Evolutionary conservation across 495 filamentous ascomycete species (phyloP).

Genomic region (Neurospora discreta): DNA sequence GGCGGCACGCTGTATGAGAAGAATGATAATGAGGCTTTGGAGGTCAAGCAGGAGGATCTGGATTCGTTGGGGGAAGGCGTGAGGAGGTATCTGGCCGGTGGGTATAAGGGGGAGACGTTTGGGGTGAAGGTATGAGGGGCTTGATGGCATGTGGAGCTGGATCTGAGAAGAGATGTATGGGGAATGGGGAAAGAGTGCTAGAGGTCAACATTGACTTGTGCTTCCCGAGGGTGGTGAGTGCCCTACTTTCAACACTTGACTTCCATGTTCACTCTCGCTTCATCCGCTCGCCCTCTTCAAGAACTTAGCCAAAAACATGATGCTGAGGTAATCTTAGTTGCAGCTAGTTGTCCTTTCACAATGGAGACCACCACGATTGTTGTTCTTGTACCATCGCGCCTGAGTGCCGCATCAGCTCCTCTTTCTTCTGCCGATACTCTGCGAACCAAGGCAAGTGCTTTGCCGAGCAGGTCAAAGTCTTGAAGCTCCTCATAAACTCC

Average conservation of each 20-base stretch:
- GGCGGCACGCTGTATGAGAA: conserved; percentile 59
- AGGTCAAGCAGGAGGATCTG: conserved; percentile 30
- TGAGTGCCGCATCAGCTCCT: not conserved
- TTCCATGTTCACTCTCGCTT: not conserved
- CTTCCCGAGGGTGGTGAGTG: not conserved
- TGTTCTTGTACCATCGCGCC: too few relatives aligned
- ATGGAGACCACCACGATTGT: too few relatives aligned
- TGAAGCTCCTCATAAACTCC: not conserved
- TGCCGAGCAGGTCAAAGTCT: not conserved
- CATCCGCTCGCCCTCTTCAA: not conserved
- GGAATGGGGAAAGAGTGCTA: not conserved
- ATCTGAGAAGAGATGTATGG: too few relatives aligned
- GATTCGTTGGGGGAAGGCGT: conserved; percentile 40
- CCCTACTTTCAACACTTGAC: not conserved
- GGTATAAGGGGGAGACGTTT: conserved; percentile 19
- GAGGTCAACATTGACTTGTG: not conserved
- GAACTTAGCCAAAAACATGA: too few relatives aligned
- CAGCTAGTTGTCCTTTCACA: too few relatives aligned
- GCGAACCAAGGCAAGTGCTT: not conserved
- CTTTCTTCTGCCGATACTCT: not conserved
- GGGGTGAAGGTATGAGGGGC: not conserved
- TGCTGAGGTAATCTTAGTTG: too few relatives aligned
- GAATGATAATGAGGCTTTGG: conserved; percentile 52
- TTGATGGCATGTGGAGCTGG: not conserved
- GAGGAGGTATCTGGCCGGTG: conserved; percentile 25